These are phyloP conservation scores for Collybia sordida DNA, from an alignment of 768 basidiomycete genomes.

Conservation along the genomic window DNA sequence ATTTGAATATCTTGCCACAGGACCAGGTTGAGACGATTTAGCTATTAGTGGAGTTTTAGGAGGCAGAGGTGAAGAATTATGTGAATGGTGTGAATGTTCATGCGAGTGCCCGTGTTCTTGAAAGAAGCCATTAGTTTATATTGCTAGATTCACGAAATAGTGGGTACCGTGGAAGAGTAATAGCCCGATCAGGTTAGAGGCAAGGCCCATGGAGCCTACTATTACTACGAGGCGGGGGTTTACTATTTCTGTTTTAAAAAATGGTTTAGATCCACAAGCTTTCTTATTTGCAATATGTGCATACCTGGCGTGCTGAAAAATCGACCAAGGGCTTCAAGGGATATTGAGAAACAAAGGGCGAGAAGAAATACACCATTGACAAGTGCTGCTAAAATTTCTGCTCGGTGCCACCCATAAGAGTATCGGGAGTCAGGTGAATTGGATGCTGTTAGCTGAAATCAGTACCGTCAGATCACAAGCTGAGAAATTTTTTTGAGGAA, in stretches of 20 bases:
- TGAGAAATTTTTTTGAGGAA: slow-evolving; percentile 1
- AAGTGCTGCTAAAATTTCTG: slow-evolving; percentile 93
- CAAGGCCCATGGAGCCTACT: slow-evolving; percentile 86
- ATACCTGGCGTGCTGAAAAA: slow-evolving; percentile 84
- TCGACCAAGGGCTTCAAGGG: slow-evolving; percentile 86
- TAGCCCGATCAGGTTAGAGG: slow-evolving; percentile 90
- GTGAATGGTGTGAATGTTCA: slow-evolving; percentile 60
- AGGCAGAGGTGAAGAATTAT: slow-evolving; percentile 44
- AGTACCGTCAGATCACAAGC: slow-evolving; percentile 2
- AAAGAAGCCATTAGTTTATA: slow-evolving; percentile 9
- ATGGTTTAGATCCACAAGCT: no score
- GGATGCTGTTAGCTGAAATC: slow-evolving; percentile 58
- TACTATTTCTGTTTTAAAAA: slow-evolving; percentile 62
- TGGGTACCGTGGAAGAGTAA: slow-evolving; percentile 90
- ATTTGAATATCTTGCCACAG: slow-evolving; percentile 21
- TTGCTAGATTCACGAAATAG: background rate
- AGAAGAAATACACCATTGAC: slow-evolving; percentile 97
- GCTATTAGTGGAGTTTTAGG: slow-evolving; percentile 41
- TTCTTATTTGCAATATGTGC: slow-evolving; percentile 10
- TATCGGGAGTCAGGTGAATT: slow-evolving; percentile 69
- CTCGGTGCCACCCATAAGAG: slow-evolving; percentile 99
- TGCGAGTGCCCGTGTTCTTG: slow-evolving; percentile 74
- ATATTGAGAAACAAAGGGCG: slow-evolving; percentile 95
- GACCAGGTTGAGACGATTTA: slow-evolving; percentile 18
- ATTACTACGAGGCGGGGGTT: slow-evolving; percentile 87